Evolutionary conservation across 2,329 filamentous ascomycete genomes (phyloP).

Genomic region (Acephala macrosclerotiorum): DNA sequence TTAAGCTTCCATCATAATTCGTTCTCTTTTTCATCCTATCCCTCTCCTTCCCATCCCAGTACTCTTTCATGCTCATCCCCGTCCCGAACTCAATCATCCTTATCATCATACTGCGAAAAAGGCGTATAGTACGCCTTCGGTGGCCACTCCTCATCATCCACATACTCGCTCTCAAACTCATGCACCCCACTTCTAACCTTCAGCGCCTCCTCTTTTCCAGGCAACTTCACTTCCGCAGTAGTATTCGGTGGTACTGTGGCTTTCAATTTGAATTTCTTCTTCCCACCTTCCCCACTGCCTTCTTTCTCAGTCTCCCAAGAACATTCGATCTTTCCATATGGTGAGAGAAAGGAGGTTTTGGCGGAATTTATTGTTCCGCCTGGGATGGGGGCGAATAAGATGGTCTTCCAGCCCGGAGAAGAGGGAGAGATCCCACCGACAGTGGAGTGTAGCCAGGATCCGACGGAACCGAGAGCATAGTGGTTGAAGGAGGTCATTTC

Average conservation of each 20-base stretch:
- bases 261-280: conserved; percentile 27
- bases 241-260: conserved; percentile 35
- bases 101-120: not conserved
- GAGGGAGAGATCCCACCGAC: conserved; percentile 44
- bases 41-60: not conserved
- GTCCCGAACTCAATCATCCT: not conserved
- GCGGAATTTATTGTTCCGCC: conserved; percentile 43
- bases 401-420: conserved; percentile 43
- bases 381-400: conserved; percentile 42
- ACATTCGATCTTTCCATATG: conserved; percentile 41
- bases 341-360: conserved; percentile 39
- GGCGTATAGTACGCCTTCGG: conserved; percentile 23
- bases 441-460: conserved; percentile 35
- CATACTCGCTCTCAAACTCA: conserved; percentile 21
- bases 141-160: conserved; percentile 30
- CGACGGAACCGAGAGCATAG: conserved; percentile 38
- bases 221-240: conserved; percentile 34
- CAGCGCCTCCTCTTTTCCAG: conserved; percentile 32
- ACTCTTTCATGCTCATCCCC: not conserved
- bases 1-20: no score
- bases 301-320: conserved; percentile 30
- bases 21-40: not conserved
- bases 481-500: conserved; percentile 41
- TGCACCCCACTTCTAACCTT: conserved; percentile 33
- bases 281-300: not conserved